phyloP scores from a whole-genome alignment of 768 basidiomycete genomes.

The Rhodotorula taiwanensis region DNA sequence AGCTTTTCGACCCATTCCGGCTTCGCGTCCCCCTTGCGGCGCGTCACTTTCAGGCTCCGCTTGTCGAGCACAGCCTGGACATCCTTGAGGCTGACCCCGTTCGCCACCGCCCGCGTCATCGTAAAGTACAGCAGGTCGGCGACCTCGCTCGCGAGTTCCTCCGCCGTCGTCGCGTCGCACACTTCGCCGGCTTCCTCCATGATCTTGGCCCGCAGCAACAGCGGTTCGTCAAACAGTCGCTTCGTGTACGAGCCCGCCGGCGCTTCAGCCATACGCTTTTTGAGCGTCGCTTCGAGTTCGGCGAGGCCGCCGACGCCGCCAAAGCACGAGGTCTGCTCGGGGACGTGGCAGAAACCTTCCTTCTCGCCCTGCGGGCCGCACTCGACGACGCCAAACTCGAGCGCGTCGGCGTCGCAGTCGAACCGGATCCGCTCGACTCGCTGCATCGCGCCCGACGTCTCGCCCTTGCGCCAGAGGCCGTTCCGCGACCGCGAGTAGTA shows the following conservation, averaged over 20 bases:
- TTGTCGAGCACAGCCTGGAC: slow-evolving; percentile 74
- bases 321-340: slow-evolving; percentile 75
- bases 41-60: slow-evolving; percentile 77
- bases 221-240: slow-evolving; percentile 71
- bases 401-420: slow-evolving; percentile 88
- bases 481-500: slow-evolving; percentile 88
- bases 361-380: slow-evolving; percentile 34
- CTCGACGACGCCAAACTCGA: slow-evolving; percentile 81
- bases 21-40: slow-evolving; percentile 87
- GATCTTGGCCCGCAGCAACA: slow-evolving; percentile 82
- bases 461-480: slow-evolving; percentile 94
- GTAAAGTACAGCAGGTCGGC: slow-evolving; percentile 93
- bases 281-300: slow-evolving; percentile 71
- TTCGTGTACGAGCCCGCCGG: slow-evolving; percentile 89
- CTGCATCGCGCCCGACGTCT: slow-evolving; percentile 90
- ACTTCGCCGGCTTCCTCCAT: slow-evolving; percentile 98
- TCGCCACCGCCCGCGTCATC: slow-evolving; percentile 70
- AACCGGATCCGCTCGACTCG: slow-evolving; percentile 69
- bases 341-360: slow-evolving; percentile 51
- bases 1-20: slow-evolving; percentile 51
- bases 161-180: slow-evolving; percentile 62
- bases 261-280: slow-evolving; percentile 62
- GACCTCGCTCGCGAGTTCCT: slow-evolving; percentile 87
- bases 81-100: slow-evolving; percentile 73
- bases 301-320: slow-evolving; percentile 70